Evolutionary conservation across 768 basidiomycete species (phyloP), one percentile per base, ranked within the genome.

Genomic region (Leccinum variicolor): DNA sequence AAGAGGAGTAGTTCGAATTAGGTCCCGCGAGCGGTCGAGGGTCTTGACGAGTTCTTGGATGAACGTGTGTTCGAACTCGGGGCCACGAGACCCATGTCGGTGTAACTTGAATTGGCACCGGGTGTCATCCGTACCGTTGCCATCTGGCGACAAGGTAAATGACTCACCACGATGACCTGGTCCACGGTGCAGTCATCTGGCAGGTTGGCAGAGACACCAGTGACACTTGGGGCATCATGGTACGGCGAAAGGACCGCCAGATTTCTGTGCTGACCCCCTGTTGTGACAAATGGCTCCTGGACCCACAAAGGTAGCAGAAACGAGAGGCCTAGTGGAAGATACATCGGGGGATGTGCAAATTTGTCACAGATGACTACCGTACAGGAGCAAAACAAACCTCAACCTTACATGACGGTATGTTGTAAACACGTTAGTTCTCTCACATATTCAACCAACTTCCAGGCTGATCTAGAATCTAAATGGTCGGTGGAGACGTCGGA

Each of bases 61-160:
- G 61, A 62, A 73, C 45, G 13, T 3, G 25, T 68, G 67, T 70
- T 73, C 71, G n/a, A 55, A 63, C 21, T 65, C 64, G 43, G 75
- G 77, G 56, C 67, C 73, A 52, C 76, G 75, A 51, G 72, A 73
- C 10, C 79, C 78, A 54, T 80, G 78, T 51, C 76, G 60, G 59
- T 73, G 75, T 67, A 79, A 70, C 78, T 78, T 53, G 52, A 19
- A 13, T 49, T 34, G 23, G 34, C 29, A 21, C 25, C 28, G 7
- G 57, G 58, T 1, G 52, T 52, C 55, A 58, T 29, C 6, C 17
- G 45, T 15, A 14, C 31, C 14, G 25, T 4, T 23, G n/a, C 1
- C n/a, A n/a, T n/a, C 15, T 19, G 8, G 21, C 5, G 9, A 3
- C 13, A 31, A 25, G 23, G 5, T 4, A 23, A 25, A 46, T 15